These are phyloP conservation scores for Diaporthe amygdali DNA, from an alignment of 2,329 filamentous ascomycete species.

Conservation along the genomic window DNA sequence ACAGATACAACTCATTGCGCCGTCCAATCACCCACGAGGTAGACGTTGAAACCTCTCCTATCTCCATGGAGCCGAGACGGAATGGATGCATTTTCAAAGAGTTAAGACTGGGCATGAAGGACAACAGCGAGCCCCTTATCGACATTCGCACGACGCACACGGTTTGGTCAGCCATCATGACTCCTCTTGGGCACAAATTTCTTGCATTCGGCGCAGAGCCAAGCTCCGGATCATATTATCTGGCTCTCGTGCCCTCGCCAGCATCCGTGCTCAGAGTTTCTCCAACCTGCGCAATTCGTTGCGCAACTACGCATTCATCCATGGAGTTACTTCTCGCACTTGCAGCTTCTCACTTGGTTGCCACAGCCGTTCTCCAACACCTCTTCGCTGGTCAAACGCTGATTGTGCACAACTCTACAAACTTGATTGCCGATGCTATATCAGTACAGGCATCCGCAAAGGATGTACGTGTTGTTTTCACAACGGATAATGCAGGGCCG, in stretches of 20 bases:
- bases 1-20: constrained; percentile 27
- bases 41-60: neutral
- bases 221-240: neutral
- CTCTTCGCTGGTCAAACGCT: neutral
- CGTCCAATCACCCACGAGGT: constrained; percentile 22
- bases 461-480: neutral
- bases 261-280: neutral
- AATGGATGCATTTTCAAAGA: neutral
- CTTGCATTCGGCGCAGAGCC: neutral
- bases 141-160: neutral
- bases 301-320: neutral
- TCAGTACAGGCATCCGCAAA: neutral
- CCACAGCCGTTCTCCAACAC: neutral
- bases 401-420: neutral
- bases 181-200: neutral
- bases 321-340: neutral
- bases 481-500: neutral
- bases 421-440: neutral
- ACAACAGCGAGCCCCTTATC: neutral
- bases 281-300: neutral
- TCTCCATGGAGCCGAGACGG: neutral
- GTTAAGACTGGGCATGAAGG: neutral
- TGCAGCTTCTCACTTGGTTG: neutral
- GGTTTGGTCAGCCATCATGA: neutral
- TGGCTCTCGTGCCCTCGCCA: neutral